Percentiles rank a stretch among this genome's conserved stretches.
These are phyloP conservation scores for Solanum megistacrolobum DNA, from an alignment of 257 asterid genomes.

Conservation along the genomic window DNA sequence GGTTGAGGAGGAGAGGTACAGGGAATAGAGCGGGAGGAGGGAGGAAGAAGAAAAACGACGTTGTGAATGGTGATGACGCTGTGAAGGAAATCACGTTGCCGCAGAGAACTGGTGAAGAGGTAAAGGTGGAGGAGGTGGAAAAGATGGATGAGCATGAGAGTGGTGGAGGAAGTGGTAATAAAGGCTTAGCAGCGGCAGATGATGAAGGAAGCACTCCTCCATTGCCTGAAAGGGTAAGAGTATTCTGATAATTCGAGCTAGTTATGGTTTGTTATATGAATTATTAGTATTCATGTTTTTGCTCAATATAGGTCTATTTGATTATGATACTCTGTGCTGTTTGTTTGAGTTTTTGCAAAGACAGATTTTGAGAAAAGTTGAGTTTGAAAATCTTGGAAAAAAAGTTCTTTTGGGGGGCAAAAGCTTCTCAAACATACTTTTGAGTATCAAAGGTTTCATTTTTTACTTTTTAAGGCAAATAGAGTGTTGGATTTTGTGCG, in stretches of 20 bases:
- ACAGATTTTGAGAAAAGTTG: not conserved
- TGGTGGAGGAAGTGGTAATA: not conserved
- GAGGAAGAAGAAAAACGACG: not conserved
- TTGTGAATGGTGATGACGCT: not conserved
- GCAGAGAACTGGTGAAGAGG: not conserved
- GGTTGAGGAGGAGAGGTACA: not conserved
- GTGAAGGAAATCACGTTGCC: not conserved
- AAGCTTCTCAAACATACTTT: not conserved
- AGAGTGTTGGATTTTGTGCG: not conserved
- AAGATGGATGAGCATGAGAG: not conserved
- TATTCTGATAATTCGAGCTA: not conserved
- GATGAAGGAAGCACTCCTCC: not conserved
- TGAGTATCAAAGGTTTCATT: not conserved
- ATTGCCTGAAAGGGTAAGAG: not conserved
- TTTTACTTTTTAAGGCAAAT: not conserved
- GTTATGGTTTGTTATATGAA: not conserved
- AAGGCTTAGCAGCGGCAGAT: not conserved
- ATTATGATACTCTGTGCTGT: not conserved
- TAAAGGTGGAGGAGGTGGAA: not conserved
- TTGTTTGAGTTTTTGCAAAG: not conserved
- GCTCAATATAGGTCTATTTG: not conserved
- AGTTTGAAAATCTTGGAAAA: not conserved
- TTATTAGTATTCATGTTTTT: not conserved
- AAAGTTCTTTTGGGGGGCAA: not conserved
- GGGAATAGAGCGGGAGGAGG: not conserved